Conservation (phyloP, 768 basidiomycete genomes). For the Calocera viscosa region DNA sequence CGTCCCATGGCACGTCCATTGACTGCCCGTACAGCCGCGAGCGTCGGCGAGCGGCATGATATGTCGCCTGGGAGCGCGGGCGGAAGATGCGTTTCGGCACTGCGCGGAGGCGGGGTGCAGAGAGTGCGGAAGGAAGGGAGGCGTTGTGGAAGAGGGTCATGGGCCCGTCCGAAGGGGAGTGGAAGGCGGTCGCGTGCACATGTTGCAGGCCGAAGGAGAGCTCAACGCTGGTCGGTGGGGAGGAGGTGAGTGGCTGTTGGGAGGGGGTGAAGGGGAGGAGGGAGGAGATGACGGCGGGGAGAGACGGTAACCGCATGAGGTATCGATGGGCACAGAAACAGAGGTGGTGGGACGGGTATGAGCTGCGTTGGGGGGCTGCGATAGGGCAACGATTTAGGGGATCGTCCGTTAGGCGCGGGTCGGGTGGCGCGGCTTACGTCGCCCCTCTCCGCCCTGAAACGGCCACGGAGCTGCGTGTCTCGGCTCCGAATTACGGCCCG, state of each 20-base stretch:
- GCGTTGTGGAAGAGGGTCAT: constrained; percentile 20
- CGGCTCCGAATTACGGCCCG: not conserved
- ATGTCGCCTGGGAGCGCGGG: not conserved
- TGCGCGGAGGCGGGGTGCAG: constrained; percentile 1
- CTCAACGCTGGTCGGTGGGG: too few relatives aligned
- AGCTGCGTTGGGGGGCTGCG: not conserved
- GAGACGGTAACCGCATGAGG: not conserved
- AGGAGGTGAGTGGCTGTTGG: not conserved
- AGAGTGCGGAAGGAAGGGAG: not conserved
- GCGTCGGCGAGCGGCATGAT: constrained; percentile 12
- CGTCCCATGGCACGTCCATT: constrained; percentile 39
- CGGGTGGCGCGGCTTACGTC: not conserved
- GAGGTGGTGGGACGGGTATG: not conserved
- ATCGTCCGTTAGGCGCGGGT: not conserved
- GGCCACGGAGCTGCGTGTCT: not conserved
- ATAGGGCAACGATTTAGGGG: not conserved
- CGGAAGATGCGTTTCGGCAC: constrained; percentile 13
- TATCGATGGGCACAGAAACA: not conserved
- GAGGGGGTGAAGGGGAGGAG: not conserved
- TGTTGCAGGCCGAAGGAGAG: constrained; percentile 21
- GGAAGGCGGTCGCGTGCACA: constrained; percentile 21
- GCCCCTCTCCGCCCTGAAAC: not conserved
- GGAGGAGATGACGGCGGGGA: not conserved
- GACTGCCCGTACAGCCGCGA: constrained; percentile 8
- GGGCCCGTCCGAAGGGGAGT: not conserved